Evolutionary conservation across 768 basidiomycete genomes (phyloP), one percentile per base, ranked within the genome.

Genomic region (Melanogaster broomeanus): DNA sequence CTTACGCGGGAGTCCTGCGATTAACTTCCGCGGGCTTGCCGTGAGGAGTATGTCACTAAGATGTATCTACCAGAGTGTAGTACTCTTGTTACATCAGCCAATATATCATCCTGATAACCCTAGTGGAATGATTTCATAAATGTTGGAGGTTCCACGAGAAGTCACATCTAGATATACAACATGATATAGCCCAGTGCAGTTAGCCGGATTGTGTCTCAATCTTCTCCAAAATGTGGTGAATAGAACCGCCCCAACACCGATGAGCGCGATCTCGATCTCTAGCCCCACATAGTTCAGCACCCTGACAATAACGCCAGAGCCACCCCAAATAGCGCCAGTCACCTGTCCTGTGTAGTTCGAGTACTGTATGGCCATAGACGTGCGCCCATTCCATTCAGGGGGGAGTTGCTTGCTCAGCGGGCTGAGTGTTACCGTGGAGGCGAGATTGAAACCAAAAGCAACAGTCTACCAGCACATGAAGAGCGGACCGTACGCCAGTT

Each of bases 361-460:
- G 56, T 84, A 88, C 61, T 87, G 86, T 38, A 88, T 83, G 7
- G 72, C 76, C 64, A 85, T 65, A 27, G 77, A 75, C n/a, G 74
- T 74, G 24, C 74, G 71, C 24, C 74, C 72, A 59, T 85, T 87
- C 82, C 82, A 87, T 51, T 70, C 66, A 6, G 75, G 73, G 2
- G 87, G 85, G 28, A 88, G 73, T 64, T 85, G 85, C 66, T 89
- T 88, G 54, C 81, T 83, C 24, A 88, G 67, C 49, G 85, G 63
- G 51, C 82, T 83, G 53, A 87, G 70, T 28, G 87, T 87, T 49
- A 83, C 80, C 2, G 84, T 87, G 56, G 79, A 84, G n/a, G 83
- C 79, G 11, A 88, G 71, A 65, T 88, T 88, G 73, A 88, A 88
- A 2, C 87, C 87, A 5, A 87, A 73, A 22, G 87, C 85, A 21